These are phyloP conservation scores for Fusarium beomiforme DNA, from an alignment of 2,329 filamentous ascomycete species.

Conservation along the genomic window DNA sequence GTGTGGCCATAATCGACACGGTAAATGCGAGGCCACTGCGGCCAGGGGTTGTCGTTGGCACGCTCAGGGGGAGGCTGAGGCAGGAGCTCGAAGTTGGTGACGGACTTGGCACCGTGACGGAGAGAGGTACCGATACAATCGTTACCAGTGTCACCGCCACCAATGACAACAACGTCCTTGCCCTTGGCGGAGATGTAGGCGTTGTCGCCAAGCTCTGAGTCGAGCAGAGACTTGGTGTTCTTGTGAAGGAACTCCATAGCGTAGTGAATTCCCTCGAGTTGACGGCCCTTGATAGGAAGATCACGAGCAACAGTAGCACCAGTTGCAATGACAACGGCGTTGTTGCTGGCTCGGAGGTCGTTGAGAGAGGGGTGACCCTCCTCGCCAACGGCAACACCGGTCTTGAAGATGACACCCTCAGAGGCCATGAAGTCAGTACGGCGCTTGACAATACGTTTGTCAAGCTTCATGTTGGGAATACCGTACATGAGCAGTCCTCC, in stretches of 20 bases:
- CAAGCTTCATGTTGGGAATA: slow-evolving; percentile 99
- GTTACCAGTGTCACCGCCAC: slow-evolving; percentile 97
- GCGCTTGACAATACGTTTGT: slow-evolving; percentile 96
- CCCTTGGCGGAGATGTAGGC: slow-evolving; percentile 94
- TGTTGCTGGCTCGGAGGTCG: slow-evolving; percentile 77
- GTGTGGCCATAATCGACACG: slow-evolving; percentile 98
- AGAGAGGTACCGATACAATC: slow-evolving; percentile 98
- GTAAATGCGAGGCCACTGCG: slow-evolving; percentile 97
- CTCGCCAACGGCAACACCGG: slow-evolving; percentile 80
- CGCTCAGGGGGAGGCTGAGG: slow-evolving; percentile 92
- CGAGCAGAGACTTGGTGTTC: slow-evolving; percentile 97
- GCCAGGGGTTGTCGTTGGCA: slow-evolving; percentile 95
- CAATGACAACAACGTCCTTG: slow-evolving; percentile 96
- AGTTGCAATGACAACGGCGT: slow-evolving; percentile 90
- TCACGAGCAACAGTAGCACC: slow-evolving; percentile 94
- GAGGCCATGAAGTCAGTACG: slow-evolving; percentile 94
- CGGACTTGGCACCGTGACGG: slow-evolving; percentile 93
- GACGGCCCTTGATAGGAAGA: slow-evolving; percentile 88
- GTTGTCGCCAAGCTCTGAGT: slow-evolving; percentile 85
- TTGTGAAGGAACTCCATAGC: slow-evolving; percentile 98
- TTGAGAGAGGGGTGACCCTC: slow-evolving; percentile 70
- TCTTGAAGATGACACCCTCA: slow-evolving; percentile 86
- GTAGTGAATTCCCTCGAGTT: slow-evolving; percentile 90
- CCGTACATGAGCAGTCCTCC: slow-evolving; percentile 98
- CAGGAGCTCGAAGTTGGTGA: slow-evolving; percentile 95